Evolutionary conservation across 2,329 filamentous ascomycete genomes (phyloP).

Genomic region (Pseudogymnoascus sp.): DNA sequence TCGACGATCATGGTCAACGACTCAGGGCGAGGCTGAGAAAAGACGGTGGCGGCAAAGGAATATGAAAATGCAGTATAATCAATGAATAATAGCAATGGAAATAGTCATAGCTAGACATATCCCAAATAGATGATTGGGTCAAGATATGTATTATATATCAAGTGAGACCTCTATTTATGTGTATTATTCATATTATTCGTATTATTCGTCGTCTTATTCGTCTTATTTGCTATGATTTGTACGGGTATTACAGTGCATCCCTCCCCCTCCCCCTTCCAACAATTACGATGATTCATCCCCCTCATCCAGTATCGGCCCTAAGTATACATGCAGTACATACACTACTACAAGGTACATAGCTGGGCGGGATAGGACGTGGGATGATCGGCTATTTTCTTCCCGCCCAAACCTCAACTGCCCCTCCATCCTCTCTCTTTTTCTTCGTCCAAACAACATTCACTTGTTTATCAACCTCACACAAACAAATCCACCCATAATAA

Average conservation of each 20-base stretch:
- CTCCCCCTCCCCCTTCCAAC: not conserved
- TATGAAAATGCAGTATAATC: not conserved
- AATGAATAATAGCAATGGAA: not conserved
- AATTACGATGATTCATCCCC: conserved; percentile 50
- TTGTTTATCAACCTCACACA: conserved; percentile 5
- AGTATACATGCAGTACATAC: conserved; percentile 2
- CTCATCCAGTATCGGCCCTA: not conserved
- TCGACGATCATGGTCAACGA: not conserved
- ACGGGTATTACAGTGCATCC: not conserved
- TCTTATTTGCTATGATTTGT: not conserved
- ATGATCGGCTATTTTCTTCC: conserved; percentile 10
- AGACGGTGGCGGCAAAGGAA: not conserved
- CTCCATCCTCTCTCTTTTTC: conserved; percentile 8
- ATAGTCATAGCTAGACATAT: not conserved
- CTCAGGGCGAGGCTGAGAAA: not conserved
- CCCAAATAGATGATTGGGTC: not conserved
- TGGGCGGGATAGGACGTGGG: not conserved
- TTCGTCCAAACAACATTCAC: conserved; percentile 3
- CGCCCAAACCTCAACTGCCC: conserved; percentile 8
- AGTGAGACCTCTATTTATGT: not conserved
- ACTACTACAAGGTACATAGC: not conserved
- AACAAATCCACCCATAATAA: conserved; percentile 7
- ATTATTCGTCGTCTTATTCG: too few species aligned
- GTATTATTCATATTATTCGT: not conserved
- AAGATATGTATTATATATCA: not conserved